Evolutionary conservation across 2,329 filamentous ascomycete genomes (phyloP).

Genomic region (Fusarium ramigenum): DNA sequence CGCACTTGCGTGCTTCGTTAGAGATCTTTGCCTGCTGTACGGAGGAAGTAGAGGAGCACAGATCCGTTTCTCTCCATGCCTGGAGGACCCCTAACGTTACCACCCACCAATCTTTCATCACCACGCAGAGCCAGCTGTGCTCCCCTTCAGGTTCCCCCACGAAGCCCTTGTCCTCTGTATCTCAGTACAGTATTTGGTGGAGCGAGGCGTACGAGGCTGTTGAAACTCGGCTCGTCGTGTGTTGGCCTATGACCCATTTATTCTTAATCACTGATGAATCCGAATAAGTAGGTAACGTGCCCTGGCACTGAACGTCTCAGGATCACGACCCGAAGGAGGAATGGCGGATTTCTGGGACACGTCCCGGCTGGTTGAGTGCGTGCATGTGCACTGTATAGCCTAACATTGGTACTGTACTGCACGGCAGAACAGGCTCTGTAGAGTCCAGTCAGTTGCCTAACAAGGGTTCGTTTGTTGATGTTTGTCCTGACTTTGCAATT

Average conservation of each 20-base stretch:
- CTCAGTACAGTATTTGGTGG: neutral
- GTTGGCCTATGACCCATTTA: constrained; percentile 27
- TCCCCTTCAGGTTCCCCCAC: constrained; percentile 19
- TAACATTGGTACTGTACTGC: neutral
- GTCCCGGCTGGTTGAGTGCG: constrained; percentile 22
- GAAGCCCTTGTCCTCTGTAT: neutral
- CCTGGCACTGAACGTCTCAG: constrained; percentile 26
- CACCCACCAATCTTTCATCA: constrained; percentile 28
- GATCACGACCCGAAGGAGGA: constrained; percentile 3
- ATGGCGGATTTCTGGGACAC: constrained; percentile 24
- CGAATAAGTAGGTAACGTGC: constrained; percentile 14
- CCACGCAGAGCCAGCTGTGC: constrained; percentile 20
- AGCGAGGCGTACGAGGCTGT: constrained; percentile 3
- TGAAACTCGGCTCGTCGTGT: constrained; percentile 36
- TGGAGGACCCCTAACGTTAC: constrained; percentile 7
- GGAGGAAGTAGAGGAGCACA: neutral
- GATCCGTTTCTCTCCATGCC: constrained; percentile 5
- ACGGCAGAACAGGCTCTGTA: neutral
- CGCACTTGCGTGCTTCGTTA: constrained; percentile 1
- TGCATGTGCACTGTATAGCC: neutral
- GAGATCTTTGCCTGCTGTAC: neutral
- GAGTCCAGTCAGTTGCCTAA: neutral
- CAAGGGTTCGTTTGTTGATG: constrained; percentile 6
- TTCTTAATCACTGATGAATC: constrained; percentile 25
- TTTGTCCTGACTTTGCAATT: neutral